Evolutionary conservation across 2,329 filamentous ascomycete genomes (phyloP).

Genomic region (Aspergillus ochraceoroseus): DNA sequence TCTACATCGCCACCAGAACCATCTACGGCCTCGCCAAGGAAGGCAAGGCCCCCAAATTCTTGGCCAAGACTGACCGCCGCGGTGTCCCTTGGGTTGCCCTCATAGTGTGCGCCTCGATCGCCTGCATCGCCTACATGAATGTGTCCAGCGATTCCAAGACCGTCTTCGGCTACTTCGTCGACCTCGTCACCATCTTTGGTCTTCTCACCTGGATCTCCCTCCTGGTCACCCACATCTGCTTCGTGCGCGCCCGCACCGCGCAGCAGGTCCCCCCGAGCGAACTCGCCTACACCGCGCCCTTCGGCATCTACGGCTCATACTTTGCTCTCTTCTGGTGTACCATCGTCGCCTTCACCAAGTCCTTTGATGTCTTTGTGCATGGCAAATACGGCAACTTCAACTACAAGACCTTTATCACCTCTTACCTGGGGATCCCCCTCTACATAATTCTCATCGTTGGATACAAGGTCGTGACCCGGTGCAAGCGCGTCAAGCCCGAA

Average conservation of each 20-base stretch:
- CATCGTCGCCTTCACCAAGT: constrained; percentile 75
- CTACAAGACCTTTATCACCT: constrained; percentile 72
- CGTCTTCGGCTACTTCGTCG: constrained; percentile 63
- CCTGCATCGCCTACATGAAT: constrained; percentile 65
- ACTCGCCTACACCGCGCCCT: constrained; percentile 63
- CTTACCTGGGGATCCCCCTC: constrained; percentile 70
- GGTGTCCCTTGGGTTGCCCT: constrained; percentile 68
- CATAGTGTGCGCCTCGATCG: constrained; percentile 56
- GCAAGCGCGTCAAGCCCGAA: constrained; percentile 52
- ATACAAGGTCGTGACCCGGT: constrained; percentile 57
- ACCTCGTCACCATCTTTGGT: constrained; percentile 63
- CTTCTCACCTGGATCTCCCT: constrained; percentile 64
- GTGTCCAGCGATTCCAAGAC: constrained; percentile 53
- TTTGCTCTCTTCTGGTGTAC: constrained; percentile 64
- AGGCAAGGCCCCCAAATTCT: constrained; percentile 65
- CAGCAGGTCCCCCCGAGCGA: constrained; percentile 54
- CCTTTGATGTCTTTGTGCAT: constrained; percentile 66
- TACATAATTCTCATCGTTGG: constrained; percentile 66
- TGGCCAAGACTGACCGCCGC: constrained; percentile 64
- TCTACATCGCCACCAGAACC: constrained; percentile 70
- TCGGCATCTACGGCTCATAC: constrained; percentile 66
- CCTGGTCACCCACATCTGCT: constrained; percentile 63
- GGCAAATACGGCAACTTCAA: constrained; percentile 55
- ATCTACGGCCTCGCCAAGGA: constrained; percentile 69
- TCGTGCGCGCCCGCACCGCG: constrained; percentile 58